Evolutionary conservation across 2,329 filamentous ascomycete genomes (phyloP), one percentile per base, ranked within the genome.

Genomic region (Pseudocercospora musae): DNA sequence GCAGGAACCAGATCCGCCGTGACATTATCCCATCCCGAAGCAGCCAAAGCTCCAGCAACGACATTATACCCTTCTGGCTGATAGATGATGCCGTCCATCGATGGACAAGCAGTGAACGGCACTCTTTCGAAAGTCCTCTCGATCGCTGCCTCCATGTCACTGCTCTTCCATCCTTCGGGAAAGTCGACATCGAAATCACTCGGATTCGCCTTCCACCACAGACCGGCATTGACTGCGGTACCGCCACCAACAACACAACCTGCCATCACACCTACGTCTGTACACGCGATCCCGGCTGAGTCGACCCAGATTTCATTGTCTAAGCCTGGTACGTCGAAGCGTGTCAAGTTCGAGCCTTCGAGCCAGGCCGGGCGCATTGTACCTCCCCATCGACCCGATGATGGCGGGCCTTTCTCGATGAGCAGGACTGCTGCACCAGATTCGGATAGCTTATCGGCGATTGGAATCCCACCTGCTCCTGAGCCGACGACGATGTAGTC

Each of bases 171-270:
- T 29, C 89, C 89, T 1, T 77, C 66, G 0, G 89, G 89, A 78
- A 90, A 92, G 73, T 89, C 89, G 72, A 84, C 81, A 72, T 92
- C 87, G 79, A 89, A 92, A 72, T 92, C 89, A 7, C 78, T 73
- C 4, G 83, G 80, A 63, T 87, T 84, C 0, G 89, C 82, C 73
- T 84, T 86, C 82, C 86, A 89, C 84, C 86, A 90, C 33, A 90
- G 79, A 49, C 86, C 87, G 56, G 88, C 85, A 67, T 90, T 91
- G 70, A 90, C 80, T 27, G 86, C 84, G 13, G 85, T 84, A 7
- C 86, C 85, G 59, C 88, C 89, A 54, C 89, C 89, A 2, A 91
- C 81, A 48, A 91, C 80, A 65, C 89, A 91, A 13, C 87, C 89
- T 11, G 87, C 86, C 86, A 90, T 89, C 69, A 88, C 85, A 65